Evolutionary conservation across 2,329 filamentous ascomycete genomes (phyloP).

Genomic region (Exserohilum turcica): DNA sequence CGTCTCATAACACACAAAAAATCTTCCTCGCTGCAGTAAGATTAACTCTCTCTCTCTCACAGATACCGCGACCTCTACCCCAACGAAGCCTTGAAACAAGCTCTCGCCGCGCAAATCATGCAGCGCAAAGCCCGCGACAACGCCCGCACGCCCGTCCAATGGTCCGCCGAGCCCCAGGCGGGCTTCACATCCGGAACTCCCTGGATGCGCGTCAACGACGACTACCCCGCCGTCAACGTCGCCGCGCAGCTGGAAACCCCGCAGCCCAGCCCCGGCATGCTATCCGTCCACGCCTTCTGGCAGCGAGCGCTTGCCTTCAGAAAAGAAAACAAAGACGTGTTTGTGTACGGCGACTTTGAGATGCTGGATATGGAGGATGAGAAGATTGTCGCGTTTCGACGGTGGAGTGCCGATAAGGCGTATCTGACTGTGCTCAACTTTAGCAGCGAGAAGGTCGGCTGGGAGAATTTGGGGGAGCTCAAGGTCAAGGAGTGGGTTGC

Average conservation of each 20-base stretch:
- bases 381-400: slow-evolving; percentile 38
- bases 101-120: slow-evolving; percentile 48
- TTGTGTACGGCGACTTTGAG: slow-evolving; percentile 66
- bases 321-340: slow-evolving; percentile 63
- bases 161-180: slow-evolving; percentile 60
- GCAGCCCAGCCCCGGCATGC: slow-evolving; percentile 33
- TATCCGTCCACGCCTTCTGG: slow-evolving; percentile 66
- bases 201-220: slow-evolving; percentile 66
- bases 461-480: slow-evolving; percentile 33
- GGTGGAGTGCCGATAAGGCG: slow-evolving; percentile 35
- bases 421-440: slow-evolving; percentile 45
- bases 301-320: slow-evolving; percentile 59
- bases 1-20: background rate
- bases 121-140: slow-evolving; percentile 69
- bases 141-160: slow-evolving; percentile 70
- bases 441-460: slow-evolving; percentile 34
- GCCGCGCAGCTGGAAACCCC: slow-evolving; percentile 54
- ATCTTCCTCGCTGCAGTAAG: background rate
- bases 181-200: slow-evolving; percentile 66
- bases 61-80: slow-evolving; percentile 42
- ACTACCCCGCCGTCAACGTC: slow-evolving; percentile 62
- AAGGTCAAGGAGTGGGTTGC: slow-evolving; percentile 45
- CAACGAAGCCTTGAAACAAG: slow-evolving; percentile 32
- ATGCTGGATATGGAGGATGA: slow-evolving; percentile 56
- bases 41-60: too few relatives aligned